Conservation (phyloP, 495 filamentous ascomycete genomes). For the Penicillium silybi region DNA sequence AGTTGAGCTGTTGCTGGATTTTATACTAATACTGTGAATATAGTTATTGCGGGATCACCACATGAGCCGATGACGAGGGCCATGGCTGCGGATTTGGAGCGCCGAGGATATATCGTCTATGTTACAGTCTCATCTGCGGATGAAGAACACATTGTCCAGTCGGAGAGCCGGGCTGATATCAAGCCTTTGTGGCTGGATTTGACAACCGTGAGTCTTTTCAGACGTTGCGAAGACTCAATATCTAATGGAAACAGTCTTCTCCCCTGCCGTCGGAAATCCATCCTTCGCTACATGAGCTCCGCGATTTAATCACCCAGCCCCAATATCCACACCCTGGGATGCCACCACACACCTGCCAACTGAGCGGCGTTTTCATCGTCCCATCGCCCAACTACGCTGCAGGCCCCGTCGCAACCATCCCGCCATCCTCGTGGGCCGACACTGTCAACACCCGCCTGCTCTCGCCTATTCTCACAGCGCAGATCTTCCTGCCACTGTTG, state of each 20-base stretch:
- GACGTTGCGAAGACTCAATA: neutral
- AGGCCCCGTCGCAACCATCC: conserved; percentile 76
- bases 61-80: conserved; percentile 75
- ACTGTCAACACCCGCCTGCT: conserved; percentile 88
- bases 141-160: conserved; percentile 76
- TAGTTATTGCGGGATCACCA: conserved; percentile 77
- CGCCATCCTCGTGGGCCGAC: conserved; percentile 78
- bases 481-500: conserved; percentile 81
- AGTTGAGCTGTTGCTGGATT: neutral
- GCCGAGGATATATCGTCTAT: conserved; percentile 90
- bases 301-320: conserved; percentile 61
- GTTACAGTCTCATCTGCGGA: conserved; percentile 73
- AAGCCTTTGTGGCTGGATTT: conserved; percentile 78
- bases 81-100: conserved; percentile 79
- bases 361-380: conserved; percentile 76
- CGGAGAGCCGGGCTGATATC: conserved; percentile 73
- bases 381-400: conserved; percentile 57
- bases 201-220: conserved; percentile 38
- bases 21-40: conserved; percentile 11
- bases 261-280: conserved; percentile 53
- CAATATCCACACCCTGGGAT: conserved; percentile 68
- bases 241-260: conserved; percentile 42
- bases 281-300: conserved; percentile 49
- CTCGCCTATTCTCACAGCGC: conserved; percentile 80
- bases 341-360: conserved; percentile 65